phyloP scores from a whole-genome alignment of 208 protist genomes.

The Leishmania aethiopica region DNA sequence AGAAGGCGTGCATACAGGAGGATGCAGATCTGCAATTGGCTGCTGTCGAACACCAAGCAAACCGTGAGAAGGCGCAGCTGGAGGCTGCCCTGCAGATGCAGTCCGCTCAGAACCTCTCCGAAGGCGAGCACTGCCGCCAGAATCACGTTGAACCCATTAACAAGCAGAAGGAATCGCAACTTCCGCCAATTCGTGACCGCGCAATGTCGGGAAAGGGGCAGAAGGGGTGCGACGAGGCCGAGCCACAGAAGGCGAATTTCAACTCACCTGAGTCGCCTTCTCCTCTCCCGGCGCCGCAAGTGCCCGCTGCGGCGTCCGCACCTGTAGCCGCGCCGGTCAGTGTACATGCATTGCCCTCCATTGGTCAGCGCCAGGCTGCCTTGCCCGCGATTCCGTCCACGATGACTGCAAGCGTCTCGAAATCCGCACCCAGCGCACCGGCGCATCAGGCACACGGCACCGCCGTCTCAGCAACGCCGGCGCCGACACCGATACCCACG shows the following conservation, averaged over 20 bases:
- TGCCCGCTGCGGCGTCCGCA: conserved; percentile 6
- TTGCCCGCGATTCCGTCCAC: conserved; percentile 26
- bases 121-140: conserved; percentile 30
- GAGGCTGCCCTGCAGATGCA: conserved; percentile 65
- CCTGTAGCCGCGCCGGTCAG: background rate
- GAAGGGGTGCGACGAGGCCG: conserved; percentile 34
- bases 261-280: conserved; percentile 15
- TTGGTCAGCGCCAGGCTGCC: conserved; percentile 19
- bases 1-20: conserved; percentile 79
- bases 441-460: background rate
- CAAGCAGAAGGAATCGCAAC: conserved; percentile 55
- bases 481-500: conserved; percentile 24
- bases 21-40: conserved; percentile 58
- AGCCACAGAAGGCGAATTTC: conserved; percentile 8
- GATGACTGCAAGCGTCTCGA: background rate
- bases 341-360: conserved; percentile 1
- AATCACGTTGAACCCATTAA: conserved; percentile 46
- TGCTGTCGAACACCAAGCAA: conserved; percentile 34
- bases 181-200: conserved; percentile 46
- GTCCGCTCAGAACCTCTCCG: background rate
- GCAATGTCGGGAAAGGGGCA: conserved; percentile 51
- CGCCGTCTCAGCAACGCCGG: background rate
- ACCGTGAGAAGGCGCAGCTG: conserved; percentile 75
- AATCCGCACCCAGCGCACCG: background rate
- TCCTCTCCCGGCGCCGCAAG: background rate